Conservation (phyloP, 768 basidiomycete genomes). For the Leccinum longicurvipes region DNA sequence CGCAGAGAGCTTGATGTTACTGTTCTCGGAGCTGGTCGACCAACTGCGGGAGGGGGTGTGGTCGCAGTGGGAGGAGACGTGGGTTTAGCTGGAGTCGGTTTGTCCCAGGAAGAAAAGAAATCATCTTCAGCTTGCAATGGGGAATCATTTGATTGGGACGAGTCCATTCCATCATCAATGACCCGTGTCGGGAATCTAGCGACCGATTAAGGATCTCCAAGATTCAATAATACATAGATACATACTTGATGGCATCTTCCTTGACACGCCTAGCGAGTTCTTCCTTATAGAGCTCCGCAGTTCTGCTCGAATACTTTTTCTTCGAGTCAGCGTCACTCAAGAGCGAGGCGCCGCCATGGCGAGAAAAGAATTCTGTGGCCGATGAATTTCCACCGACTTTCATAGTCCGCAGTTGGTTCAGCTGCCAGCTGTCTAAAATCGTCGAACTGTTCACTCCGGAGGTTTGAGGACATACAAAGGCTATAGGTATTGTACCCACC, state of each 20-base stretch:
- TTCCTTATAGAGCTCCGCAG: slow-evolving; percentile 89
- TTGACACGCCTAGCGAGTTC: slow-evolving; percentile 78
- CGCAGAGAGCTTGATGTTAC: slow-evolving; percentile 63
- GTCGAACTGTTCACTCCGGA: slow-evolving; percentile 66
- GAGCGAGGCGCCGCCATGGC: slow-evolving; percentile 74
- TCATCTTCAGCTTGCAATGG: slow-evolving; percentile 70
- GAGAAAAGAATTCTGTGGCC: slow-evolving; percentile 85
- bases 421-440: slow-evolving; percentile 93
- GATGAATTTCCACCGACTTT: slow-evolving; percentile 92
- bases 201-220: background rate
- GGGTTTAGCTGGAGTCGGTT: slow-evolving; percentile 59
- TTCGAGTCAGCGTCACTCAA: slow-evolving; percentile 74
- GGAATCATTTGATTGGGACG: slow-evolving; percentile 35
- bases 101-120: slow-evolving; percentile 97
- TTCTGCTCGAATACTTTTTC: slow-evolving; percentile 83
- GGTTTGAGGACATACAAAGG: slow-evolving; percentile 6
- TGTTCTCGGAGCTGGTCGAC: slow-evolving; percentile 56
- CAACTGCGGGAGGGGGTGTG: slow-evolving; percentile 56
- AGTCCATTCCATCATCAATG: slow-evolving; percentile 77
- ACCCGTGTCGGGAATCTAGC: slow-evolving; percentile 74
- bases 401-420: slow-evolving; percentile 89
- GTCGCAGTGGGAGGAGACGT: slow-evolving; percentile 49
- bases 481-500: slow-evolving; percentile 47
- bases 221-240: background rate
- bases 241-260: slow-evolving; percentile 70